These are phyloP conservation scores for Coniosporium apollinis DNA, from an alignment of 495 filamentous ascomycete genomes.

Conservation along the genomic window DNA sequence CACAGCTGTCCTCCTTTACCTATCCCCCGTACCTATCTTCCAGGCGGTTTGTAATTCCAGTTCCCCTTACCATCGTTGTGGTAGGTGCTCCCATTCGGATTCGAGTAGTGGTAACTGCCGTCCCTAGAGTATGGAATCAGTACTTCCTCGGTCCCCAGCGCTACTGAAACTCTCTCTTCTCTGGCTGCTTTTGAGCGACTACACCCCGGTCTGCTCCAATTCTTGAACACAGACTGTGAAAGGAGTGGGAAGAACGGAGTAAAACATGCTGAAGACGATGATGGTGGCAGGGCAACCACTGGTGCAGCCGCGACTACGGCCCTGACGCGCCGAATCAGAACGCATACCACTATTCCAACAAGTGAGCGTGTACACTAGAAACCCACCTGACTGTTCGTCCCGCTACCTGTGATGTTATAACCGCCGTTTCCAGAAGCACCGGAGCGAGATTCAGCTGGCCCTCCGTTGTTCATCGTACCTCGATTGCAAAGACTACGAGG, in stretches of 20 bases:
- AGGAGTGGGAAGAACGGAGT: too few relatives aligned
- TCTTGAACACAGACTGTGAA: too few relatives aligned
- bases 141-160: not conserved
- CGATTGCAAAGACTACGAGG: too few relatives aligned
- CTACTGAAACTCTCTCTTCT: not conserved
- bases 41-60: not conserved
- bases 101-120: constrained; percentile 3
- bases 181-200: too few relatives aligned
- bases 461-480: too few relatives aligned
- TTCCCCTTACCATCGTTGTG: not conserved
- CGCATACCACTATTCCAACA: constrained; percentile 41
- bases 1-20: too few relatives aligned
- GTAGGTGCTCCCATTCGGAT: constrained; percentile 1
- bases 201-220: too few relatives aligned
- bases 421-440: not conserved
- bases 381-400: constrained; percentile 2
- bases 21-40: too few relatives aligned
- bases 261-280: too few relatives aligned
- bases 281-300: constrained; percentile 31
- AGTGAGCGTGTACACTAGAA: not conserved
- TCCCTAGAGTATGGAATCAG: constrained; percentile 1
- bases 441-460: too few relatives aligned
- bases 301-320: constrained; percentile 36
- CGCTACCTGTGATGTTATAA: not conserved
- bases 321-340: constrained; percentile 28